Evolutionary conservation across 768 basidiomycete genomes (phyloP).

Genomic region (Kwoniella dendrophila): DNA sequence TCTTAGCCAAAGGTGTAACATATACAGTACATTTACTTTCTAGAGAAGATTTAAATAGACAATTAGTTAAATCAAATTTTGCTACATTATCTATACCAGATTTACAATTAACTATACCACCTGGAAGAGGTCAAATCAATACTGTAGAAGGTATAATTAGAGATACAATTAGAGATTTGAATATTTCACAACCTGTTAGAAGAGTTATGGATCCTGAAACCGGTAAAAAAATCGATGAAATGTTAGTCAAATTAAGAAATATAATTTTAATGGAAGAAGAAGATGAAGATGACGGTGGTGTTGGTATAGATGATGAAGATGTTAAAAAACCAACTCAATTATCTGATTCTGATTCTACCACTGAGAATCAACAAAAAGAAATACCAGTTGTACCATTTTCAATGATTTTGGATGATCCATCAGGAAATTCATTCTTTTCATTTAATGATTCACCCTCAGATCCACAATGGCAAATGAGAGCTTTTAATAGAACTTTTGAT

Average conservation of each 20-base stretch:
- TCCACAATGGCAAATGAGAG: slow-evolving; percentile 86
- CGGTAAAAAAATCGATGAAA: slow-evolving; percentile 71
- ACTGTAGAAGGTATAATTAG: slow-evolving; percentile 90
- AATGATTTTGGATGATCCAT: slow-evolving; percentile 82
- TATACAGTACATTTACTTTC: slow-evolving; percentile 79
- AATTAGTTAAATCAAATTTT: slow-evolving; percentile 83
- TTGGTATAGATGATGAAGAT: slow-evolving; percentile 63
- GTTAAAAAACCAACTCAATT: slow-evolving; percentile 65
- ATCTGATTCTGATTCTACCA: slow-evolving; percentile 28
- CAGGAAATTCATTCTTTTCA: slow-evolving; percentile 96
- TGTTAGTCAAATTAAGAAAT: slow-evolving; percentile 63
- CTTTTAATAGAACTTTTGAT: slow-evolving; percentile 73
- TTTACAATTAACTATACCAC: slow-evolving; percentile 85
- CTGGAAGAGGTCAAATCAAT: slow-evolving; percentile 85
- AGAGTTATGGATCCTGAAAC: slow-evolving; percentile 70
- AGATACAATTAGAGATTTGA: slow-evolving; percentile 78
- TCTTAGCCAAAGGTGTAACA: slow-evolving; percentile 73
- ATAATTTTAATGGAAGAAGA: slow-evolving; percentile 45
- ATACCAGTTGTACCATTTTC: slow-evolving; percentile 73
- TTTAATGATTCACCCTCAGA: slow-evolving; percentile 83
- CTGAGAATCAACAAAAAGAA: slow-evolving; percentile 54
- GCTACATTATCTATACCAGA: slow-evolving; percentile 84
- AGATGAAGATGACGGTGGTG: slow-evolving; percentile 59
- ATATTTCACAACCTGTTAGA: slow-evolving; percentile 78
- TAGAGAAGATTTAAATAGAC: slow-evolving; percentile 81